Conservation (phyloP, 805 yeast species). For the Starmerella asiatica region DNA sequence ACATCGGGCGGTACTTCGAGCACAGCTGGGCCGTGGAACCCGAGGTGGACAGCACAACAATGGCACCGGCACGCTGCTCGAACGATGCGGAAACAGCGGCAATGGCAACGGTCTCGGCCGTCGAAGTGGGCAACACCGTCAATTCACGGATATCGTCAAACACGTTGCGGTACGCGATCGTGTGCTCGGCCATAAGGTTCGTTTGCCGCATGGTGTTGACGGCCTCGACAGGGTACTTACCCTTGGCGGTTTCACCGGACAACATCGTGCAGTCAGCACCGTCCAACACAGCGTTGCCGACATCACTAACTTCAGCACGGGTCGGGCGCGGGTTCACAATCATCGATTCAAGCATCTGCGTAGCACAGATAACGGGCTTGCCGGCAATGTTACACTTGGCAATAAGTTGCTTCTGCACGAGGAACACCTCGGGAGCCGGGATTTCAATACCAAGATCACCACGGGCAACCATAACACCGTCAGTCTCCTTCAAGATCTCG, state of each 20-base stretch:
- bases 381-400: slow-evolving; percentile 99
- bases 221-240: slow-evolving; percentile 95
- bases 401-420: slow-evolving; percentile 96
- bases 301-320: slow-evolving; percentile 98
- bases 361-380: slow-evolving; percentile 98
- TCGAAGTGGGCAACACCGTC: slow-evolving; percentile 77
- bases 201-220: slow-evolving; percentile 99
- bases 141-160: slow-evolving; percentile 80
- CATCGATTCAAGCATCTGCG: slow-evolving; percentile 99
- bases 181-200: slow-evolving; percentile 89
- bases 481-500: slow-evolving; percentile 85
- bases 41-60: slow-evolving; percentile 86
- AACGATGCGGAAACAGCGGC: slow-evolving; percentile 94
- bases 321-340: slow-evolving; percentile 99
- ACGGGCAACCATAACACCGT: slow-evolving; percentile 99
- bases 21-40: slow-evolving; percentile 93
- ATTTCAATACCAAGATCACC: slow-evolving; percentile 99
- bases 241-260: slow-evolving; percentile 99
- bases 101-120: slow-evolving; percentile 93
- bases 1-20: slow-evolving; percentile 94
- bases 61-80: slow-evolving; percentile 94
- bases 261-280: slow-evolving; percentile 99
- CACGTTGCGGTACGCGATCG: slow-evolving; percentile 69
- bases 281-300: slow-evolving; percentile 96
- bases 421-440: slow-evolving; percentile 97